Percentiles rank a stretch among this genome's conserved stretches.
Evolutionary conservation across 2,329 filamentous ascomycete species (phyloP).

Genomic region (Aureobasidium sp.): DNA sequence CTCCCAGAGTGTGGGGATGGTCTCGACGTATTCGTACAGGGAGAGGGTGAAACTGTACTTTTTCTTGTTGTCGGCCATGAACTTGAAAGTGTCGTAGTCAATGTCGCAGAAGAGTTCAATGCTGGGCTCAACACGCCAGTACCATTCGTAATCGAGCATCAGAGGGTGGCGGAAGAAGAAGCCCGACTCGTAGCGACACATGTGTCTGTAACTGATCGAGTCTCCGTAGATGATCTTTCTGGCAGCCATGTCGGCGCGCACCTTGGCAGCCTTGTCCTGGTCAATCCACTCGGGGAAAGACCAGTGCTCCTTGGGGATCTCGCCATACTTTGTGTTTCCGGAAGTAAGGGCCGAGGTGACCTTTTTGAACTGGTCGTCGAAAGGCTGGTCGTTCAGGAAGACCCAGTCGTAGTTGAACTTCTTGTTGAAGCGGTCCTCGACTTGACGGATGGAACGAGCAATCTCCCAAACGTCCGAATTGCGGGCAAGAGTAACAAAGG

Average conservation of each 20-base stretch:
- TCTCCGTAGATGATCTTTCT: conserved; percentile 98
- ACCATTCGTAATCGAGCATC: conserved; percentile 96
- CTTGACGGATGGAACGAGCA: conserved; percentile 85
- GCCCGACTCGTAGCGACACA: conserved; percentile 98
- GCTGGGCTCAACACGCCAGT: conserved; percentile 98
- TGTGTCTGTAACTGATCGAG: conserved; percentile 93
- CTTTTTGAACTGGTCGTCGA: conserved; percentile 88
- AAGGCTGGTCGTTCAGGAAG: conserved; percentile 93
- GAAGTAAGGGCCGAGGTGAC: conserved; percentile 85
- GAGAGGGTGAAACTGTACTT: conserved; percentile 97
- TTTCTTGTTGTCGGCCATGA: conserved; percentile 92
- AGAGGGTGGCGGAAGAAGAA: conserved; percentile 97
- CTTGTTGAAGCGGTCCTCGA: conserved; percentile 96
- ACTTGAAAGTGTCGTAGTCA: conserved; percentile 91
- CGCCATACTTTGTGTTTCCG: conserved; percentile 82
- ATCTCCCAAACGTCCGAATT: conserved; percentile 97
- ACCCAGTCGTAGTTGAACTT: conserved; percentile 99
- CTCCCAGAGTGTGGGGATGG: conserved; percentile 92
- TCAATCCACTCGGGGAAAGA: conserved; percentile 95
- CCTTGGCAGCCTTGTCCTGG: conserved; percentile 81
- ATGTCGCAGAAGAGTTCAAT: conserved; percentile 95
- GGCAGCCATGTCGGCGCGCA: conserved; percentile 87
- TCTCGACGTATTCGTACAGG: conserved; percentile 93
- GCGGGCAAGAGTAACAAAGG: conserved; percentile 89
- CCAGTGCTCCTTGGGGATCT: conserved; percentile 90